Evolutionary conservation across 768 basidiomycete species (phyloP).

Genomic region (Tulasnella sp.): DNA sequence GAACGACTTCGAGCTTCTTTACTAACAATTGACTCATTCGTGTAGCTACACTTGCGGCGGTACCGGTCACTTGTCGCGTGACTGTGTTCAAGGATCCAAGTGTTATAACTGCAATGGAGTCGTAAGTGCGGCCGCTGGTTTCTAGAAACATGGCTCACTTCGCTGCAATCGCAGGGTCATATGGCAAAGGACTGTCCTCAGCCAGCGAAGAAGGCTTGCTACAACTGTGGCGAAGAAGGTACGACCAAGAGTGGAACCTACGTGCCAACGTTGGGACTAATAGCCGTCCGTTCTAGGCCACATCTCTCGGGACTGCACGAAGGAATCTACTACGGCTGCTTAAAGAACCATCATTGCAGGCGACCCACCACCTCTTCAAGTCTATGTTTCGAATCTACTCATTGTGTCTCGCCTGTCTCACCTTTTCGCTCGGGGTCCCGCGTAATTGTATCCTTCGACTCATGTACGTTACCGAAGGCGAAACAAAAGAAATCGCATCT

Average conservation of each 20-base stretch:
- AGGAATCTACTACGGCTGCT: constrained; percentile 19
- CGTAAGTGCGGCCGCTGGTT: constrained; percentile 37
- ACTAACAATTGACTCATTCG: constrained; percentile 11
- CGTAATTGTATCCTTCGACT: background rate
- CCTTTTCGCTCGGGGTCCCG: background rate
- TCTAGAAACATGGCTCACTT: background rate
- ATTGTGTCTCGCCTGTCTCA: background rate
- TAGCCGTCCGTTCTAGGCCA: constrained; percentile 40
- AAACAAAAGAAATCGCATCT: background rate
- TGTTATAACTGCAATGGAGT: constrained; percentile 76
- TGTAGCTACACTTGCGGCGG: constrained; percentile 80
- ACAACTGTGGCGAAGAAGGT: constrained; percentile 20
- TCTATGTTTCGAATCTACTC: background rate
- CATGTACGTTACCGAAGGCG: background rate
- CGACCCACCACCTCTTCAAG: background rate
- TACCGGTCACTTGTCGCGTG: constrained; percentile 75
- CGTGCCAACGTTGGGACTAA: background rate
- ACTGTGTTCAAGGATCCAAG: constrained; percentile 69
- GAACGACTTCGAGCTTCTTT: background rate
- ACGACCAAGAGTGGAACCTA: background rate
- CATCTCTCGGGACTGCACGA: constrained; percentile 76
- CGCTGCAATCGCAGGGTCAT: constrained; percentile 45
- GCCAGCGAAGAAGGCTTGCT: constrained; percentile 45
- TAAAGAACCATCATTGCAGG: background rate
- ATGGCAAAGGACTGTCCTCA: constrained; percentile 77